Conservation (phyloP, 179 eudicot species). For the Gypsophila paniculata region DNA sequence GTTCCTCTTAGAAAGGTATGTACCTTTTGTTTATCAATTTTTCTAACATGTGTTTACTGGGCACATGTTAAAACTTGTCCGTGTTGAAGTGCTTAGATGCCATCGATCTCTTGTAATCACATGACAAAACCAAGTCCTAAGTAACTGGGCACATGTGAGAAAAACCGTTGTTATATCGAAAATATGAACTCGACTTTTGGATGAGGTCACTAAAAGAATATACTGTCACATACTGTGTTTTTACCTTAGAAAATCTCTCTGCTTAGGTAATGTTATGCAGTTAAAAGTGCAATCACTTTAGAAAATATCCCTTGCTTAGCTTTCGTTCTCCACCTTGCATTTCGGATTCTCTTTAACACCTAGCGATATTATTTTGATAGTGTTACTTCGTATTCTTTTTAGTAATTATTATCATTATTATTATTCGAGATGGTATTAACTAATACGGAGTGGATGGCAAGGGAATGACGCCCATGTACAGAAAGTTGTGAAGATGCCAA, state of each 20-base stretch:
- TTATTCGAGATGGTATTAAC: neutral
- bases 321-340: conserved; percentile 21
- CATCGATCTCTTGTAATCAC: no score
- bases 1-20: conserved; percentile 83
- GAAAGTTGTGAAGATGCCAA: neutral
- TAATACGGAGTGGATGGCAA: neutral
- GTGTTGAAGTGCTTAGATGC: no score
- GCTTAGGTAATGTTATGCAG: conserved; percentile 22
- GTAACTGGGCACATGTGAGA: no score
- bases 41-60: no score
- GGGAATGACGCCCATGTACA: neutral
- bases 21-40: neutral
- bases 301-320: conserved; percentile 12
- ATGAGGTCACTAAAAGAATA: conserved; percentile 15
- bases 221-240: conserved; percentile 12
- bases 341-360: conserved; percentile 18
- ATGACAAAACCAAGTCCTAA: no score
- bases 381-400: no score
- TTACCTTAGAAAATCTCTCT: conserved; percentile 20
- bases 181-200: conserved; percentile 16
- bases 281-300: neutral
- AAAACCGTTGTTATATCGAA: neutral
- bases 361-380: neutral
- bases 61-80: no score
- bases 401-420: neutral